Percentiles rank a stretch among this genome's conserved stretches.
phyloP scores from a whole-genome alignment of 371 early-diverging fungal genomes.

The Rhizopus sp. region DNA sequence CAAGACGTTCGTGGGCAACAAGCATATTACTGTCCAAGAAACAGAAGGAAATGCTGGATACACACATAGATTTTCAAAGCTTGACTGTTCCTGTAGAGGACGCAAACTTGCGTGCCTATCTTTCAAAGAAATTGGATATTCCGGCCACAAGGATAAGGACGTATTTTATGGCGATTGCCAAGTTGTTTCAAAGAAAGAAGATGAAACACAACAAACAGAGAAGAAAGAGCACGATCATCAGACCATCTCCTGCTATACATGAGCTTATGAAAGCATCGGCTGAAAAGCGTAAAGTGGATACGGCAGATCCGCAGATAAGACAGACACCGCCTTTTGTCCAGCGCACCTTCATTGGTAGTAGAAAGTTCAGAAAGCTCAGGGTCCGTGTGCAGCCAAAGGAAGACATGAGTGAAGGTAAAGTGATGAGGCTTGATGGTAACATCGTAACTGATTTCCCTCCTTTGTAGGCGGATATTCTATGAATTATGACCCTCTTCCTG shows the following conservation, averaged over 20 bases:
- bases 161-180: constrained; percentile 10
- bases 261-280: constrained; percentile 16
- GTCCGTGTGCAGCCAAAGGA: not conserved
- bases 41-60: constrained; percentile 14
- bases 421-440: not conserved
- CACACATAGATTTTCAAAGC: constrained; percentile 9
- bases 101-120: not conserved
- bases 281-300: constrained; percentile 14
- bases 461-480: not conserved
- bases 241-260: constrained; percentile 4
- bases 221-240: not conserved
- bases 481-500: constrained; percentile 6
- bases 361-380: constrained; percentile 12
- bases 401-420: not conserved
- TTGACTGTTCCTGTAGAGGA: constrained; percentile 9
- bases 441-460: not conserved
- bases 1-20: not conserved
- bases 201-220: not conserved
- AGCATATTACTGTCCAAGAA: not conserved
- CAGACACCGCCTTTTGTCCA: not conserved
- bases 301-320: not conserved
- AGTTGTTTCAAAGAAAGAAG: constrained; percentile 6
- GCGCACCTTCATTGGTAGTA: constrained; percentile 22
- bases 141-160: not conserved
- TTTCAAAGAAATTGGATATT: constrained; percentile 5